Conservation (phyloP, 306 rosid genomes). For the Prunus mira region DNA sequence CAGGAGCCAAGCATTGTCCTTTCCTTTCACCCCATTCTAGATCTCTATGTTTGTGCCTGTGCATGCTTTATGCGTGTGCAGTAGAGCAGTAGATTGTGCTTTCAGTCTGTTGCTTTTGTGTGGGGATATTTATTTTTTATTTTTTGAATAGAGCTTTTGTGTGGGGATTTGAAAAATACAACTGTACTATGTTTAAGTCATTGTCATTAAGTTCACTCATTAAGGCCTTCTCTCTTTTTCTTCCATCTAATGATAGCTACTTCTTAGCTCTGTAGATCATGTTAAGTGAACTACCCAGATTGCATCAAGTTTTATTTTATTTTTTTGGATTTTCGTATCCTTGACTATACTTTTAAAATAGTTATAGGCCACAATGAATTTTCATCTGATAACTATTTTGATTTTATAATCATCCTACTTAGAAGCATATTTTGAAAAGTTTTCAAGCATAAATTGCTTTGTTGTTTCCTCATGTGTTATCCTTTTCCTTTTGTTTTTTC, state of each 20-base stretch:
- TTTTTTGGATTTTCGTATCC: background rate
- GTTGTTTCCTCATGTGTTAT: conserved; percentile 5
- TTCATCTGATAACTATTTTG: background rate
- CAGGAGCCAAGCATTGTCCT: too few species aligned
- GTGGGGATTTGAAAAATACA: background rate
- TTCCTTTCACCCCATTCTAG: background rate
- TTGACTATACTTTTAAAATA: background rate
- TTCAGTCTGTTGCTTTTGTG: background rate
- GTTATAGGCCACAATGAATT: background rate
- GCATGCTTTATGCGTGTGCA: background rate
- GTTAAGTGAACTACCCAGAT: background rate
- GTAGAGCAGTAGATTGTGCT: background rate
- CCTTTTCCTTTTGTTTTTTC: conserved; percentile 15
- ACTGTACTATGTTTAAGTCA: background rate
- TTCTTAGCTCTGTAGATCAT: background rate
- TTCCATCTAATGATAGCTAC: background rate
- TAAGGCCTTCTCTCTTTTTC: background rate
- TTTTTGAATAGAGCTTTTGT: too few species aligned
- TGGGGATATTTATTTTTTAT: background rate
- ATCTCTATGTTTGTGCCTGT: background rate
- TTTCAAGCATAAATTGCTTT: background rate
- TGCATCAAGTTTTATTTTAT: background rate
- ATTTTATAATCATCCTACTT: background rate
- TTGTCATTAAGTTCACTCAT: background rate
- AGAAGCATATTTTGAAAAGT: background rate